Evolutionary conservation across 768 basidiomycete genomes (phyloP), one percentile per base, ranked within the genome.

Genomic region (Serendipita indica): DNA sequence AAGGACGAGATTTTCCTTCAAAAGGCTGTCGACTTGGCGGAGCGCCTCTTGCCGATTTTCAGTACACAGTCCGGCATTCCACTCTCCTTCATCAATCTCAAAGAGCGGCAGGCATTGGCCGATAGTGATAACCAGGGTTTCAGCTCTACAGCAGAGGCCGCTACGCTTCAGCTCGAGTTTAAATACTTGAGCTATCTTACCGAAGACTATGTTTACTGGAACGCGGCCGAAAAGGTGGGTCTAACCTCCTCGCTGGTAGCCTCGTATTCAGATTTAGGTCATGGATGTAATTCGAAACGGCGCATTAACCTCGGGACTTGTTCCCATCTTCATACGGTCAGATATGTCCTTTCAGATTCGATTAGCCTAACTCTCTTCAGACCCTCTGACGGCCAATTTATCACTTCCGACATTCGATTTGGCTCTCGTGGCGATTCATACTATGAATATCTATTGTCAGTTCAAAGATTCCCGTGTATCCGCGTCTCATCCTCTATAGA

Each of bases 371-470:
- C 27, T 3, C 12, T 54, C 3, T 16, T 33, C 61, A 83, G 83
- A 27, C 74, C 79, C 0, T 58, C 71, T 30, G 72, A 67, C 41
- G 82, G 83, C 18, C 72, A 69, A 57, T 84, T 81, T 62, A 69
- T 81, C 18, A 71, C 79, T 25, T 82, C 86, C 12, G 79, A 85
- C 16, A 86, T 98, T 62, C 82, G 92, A 12, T 78, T 98, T 20
- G 93, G 93, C 27, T 91, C 91, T 33, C 77, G 91, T 39, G 93
- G 85, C 30, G 93, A 98, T 68, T 91, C 89, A 2, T 97, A 83
- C 71, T 98, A 96, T 67, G 93, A 94, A 69, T 91, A 93, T 66
- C 70, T 91, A 14, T 66, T 92, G 85, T 87, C 62, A 72, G 79
- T 69, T 7, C 34, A 33, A 22, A 52, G 20, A 22, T n/a, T 16